Conservation (phyloP, 345 rosid genomes). For the Syzygium grande region DNA sequence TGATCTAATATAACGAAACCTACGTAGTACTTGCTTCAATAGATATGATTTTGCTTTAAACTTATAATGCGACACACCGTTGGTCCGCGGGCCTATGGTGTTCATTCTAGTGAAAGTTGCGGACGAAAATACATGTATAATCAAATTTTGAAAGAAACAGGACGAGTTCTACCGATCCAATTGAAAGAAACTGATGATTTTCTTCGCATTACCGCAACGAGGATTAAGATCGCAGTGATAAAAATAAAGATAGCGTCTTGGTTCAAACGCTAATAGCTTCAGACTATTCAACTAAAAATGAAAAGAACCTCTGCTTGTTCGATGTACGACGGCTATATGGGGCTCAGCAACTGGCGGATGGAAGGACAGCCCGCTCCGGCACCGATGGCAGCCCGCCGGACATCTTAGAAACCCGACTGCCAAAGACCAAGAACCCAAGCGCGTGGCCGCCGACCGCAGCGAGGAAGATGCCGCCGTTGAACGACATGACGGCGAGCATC, state of each 20-base stretch:
- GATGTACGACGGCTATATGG: background rate
- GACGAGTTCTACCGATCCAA: background rate
- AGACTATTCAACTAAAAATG: background rate
- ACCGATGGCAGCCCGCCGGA: background rate
- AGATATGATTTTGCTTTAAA: no score
- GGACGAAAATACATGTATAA: no score
- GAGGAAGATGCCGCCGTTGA: constrained; percentile 66
- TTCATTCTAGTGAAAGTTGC: no score
- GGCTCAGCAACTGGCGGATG: constrained; percentile 18
- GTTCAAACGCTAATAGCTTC: background rate
- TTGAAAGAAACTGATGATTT: background rate
- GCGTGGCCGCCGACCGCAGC: constrained; percentile 57
- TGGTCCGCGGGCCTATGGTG: no score
- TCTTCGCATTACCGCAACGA: background rate
- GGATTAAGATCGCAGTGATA: background rate
- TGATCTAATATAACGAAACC: no score
- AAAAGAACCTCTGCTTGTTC: background rate
- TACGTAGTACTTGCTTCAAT: no score
- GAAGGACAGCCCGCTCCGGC: constrained; percentile 6
- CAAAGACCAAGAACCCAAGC: constrained; percentile 54
- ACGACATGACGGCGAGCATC: constrained; percentile 86
- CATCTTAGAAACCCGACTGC: constrained; percentile 34
- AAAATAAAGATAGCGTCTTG: background rate
- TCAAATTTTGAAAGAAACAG: no score
- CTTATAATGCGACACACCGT: no score